Conservation (phyloP, 2,329 filamentous ascomycete genomes). For the Botrytis fragariae region DNA sequence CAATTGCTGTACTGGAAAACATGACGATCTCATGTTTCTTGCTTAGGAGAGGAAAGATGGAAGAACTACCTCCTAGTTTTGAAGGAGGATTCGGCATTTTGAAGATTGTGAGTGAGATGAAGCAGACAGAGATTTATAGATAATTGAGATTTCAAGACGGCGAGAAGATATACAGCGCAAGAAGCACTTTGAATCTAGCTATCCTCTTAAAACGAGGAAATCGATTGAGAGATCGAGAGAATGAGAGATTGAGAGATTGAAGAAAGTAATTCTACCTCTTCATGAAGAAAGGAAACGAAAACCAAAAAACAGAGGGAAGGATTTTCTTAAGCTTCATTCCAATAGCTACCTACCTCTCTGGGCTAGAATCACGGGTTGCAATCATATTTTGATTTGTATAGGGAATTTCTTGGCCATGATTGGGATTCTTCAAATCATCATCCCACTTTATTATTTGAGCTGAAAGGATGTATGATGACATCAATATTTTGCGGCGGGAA, state of each 20-base stretch:
- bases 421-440: not conserved
- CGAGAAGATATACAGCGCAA: not conserved
- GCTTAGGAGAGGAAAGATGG: constrained; percentile 33
- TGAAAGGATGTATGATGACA: not conserved
- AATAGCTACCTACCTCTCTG: not conserved
- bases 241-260: not conserved
- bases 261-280: not conserved
- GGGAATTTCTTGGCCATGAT: not conserved
- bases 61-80: constrained; percentile 26
- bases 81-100: constrained; percentile 39
- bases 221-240: not conserved
- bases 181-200: not conserved
- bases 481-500: not conserved
- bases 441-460: not conserved
- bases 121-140: not conserved
- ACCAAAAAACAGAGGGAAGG: not conserved
- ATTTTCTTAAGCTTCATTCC: not conserved
- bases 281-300: not conserved
- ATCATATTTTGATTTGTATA: not conserved
- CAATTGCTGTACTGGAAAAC: constrained; percentile 44
- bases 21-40: constrained; percentile 41
- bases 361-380: not conserved
- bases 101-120: not conserved
- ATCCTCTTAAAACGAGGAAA: not conserved
- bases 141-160: not conserved